Evolutionary conservation across 1,284 basidiomycete species (phyloP).

Genomic region (Stereum hirsutum): DNA sequence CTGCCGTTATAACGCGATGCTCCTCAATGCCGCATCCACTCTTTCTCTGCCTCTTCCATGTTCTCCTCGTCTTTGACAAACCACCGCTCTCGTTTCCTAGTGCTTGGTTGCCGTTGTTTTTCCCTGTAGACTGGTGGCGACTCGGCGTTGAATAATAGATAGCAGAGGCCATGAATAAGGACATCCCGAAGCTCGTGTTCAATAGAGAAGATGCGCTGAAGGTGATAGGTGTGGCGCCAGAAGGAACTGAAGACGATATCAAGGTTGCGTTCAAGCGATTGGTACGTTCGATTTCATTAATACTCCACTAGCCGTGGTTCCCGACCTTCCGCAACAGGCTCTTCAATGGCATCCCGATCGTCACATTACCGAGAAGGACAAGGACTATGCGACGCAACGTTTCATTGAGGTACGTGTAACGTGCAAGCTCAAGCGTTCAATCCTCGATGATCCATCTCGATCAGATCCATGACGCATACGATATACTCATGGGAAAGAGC

Average conservation of each 20-base stretch:
- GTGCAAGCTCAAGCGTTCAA: background rate
- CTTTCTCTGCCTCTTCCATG: no score
- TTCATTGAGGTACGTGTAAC: constrained; percentile 58
- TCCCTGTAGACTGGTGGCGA: no score
- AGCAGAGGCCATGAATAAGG: no score
- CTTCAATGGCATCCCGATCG: constrained; percentile 91
- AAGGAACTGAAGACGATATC: constrained; percentile 58
- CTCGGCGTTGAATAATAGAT: no score
- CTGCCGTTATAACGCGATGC: no score
- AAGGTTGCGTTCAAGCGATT: constrained; percentile 82
- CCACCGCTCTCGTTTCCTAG: no score
- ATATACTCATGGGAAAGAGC: constrained; percentile 9
- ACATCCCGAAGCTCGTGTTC: no score
- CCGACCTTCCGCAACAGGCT: constrained; percentile 36
- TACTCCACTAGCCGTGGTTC: constrained; percentile 9
- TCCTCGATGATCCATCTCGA: background rate
- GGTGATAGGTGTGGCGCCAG: constrained; percentile 17
- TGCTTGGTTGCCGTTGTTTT: no score
- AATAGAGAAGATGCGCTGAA: constrained; percentile 10
- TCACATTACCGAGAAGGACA: constrained; percentile 40
- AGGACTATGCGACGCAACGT: constrained; percentile 48
- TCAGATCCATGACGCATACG: constrained; percentile 21
- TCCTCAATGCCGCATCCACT: no score
- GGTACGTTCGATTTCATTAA: constrained; percentile 27
- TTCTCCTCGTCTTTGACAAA: no score